Percentiles rank a stretch among this genome's conserved stretches.
These are phyloP conservation scores for Daldinia childiae DNA, from an alignment of 495 filamentous ascomycete species.

Conservation along the genomic window DNA sequence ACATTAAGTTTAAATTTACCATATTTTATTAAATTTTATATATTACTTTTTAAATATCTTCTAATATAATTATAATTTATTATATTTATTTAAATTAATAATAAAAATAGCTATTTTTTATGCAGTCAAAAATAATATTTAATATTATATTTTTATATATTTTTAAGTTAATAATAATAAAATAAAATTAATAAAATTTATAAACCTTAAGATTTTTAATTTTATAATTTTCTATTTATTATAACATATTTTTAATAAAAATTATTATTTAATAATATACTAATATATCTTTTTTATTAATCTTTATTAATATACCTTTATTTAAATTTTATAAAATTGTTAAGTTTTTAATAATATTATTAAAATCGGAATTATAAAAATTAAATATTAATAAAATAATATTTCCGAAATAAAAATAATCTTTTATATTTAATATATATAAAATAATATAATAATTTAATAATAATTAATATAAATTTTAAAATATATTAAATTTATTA, in stretches of 20 bases:
- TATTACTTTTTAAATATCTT: not conserved
- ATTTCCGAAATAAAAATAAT: too few relatives aligned
- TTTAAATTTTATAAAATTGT: not conserved
- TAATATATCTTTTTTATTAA: not conserved
- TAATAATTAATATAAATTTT: not conserved
- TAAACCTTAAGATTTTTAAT: not conserved
- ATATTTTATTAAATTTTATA: slow-evolving; percentile 1
- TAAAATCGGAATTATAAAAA: too few relatives aligned
- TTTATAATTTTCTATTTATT: not conserved
- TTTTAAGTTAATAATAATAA: not conserved
- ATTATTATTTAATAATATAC: not conserved
- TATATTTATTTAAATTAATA: not conserved
- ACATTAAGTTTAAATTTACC: not conserved
- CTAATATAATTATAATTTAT: not conserved
- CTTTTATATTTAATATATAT: too few relatives aligned
- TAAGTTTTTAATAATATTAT: too few relatives aligned
- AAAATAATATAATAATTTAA: too few relatives aligned
- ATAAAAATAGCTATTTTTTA: not conserved
- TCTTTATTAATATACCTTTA: not conserved
- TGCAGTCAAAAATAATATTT: not conserved
- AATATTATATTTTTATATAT: not conserved
- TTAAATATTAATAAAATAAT: too few relatives aligned
- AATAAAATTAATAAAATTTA: not conserved
- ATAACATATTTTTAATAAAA: not conserved
- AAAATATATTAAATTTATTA: not conserved